Percentiles rank a stretch among this genome's conserved stretches.
These are phyloP conservation scores for Pseudocercospora fuligena DNA, from an alignment of 2,329 filamentous ascomycete species.

Conservation along the genomic window DNA sequence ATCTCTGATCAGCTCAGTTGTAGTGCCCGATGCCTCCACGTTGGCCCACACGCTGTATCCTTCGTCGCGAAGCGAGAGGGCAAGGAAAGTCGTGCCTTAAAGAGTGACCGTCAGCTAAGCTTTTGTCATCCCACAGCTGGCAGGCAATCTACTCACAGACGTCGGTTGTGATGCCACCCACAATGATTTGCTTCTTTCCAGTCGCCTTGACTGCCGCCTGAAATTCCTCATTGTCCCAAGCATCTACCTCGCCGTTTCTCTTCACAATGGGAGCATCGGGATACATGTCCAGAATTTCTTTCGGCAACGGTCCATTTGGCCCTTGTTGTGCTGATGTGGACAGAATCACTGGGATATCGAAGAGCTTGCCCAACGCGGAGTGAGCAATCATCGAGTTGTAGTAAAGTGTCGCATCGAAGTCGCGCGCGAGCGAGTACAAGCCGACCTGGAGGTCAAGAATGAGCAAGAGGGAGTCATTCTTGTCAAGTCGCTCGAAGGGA, in stretches of 20 bases:
- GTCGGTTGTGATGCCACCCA: slow-evolving; percentile 75
- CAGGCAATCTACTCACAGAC: slow-evolving; percentile 60
- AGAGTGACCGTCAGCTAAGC: neutral
- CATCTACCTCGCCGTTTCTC: slow-evolving; percentile 74
- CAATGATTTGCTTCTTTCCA: slow-evolving; percentile 70
- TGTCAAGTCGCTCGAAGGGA: slow-evolving; percentile 46
- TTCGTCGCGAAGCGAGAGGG: slow-evolving; percentile 70
- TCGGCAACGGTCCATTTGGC: slow-evolving; percentile 72
- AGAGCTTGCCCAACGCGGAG: slow-evolving; percentile 67
- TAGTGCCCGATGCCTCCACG: slow-evolving; percentile 72
- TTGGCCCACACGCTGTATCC: slow-evolving; percentile 78
- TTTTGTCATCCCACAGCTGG: neutral
- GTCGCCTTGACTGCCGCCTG: slow-evolving; percentile 67
- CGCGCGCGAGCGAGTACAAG: slow-evolving; percentile 64
- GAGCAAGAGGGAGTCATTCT: slow-evolving; percentile 54
- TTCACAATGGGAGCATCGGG: slow-evolving; percentile 69
- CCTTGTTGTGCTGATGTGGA: slow-evolving; percentile 71
- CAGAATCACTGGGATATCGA: slow-evolving; percentile 70
- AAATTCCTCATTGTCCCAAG: slow-evolving; percentile 77
- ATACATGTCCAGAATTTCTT: slow-evolving; percentile 69
- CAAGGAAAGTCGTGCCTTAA: slow-evolving; percentile 69
- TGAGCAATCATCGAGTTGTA: slow-evolving; percentile 71
- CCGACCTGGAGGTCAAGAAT: slow-evolving; percentile 66
- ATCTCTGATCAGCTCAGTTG: slow-evolving; percentile 63
- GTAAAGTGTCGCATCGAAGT: slow-evolving; percentile 69